phyloP scores from a whole-genome alignment of 2,329 filamentous ascomycete genomes.

The Microascus cirrosus region DNA sequence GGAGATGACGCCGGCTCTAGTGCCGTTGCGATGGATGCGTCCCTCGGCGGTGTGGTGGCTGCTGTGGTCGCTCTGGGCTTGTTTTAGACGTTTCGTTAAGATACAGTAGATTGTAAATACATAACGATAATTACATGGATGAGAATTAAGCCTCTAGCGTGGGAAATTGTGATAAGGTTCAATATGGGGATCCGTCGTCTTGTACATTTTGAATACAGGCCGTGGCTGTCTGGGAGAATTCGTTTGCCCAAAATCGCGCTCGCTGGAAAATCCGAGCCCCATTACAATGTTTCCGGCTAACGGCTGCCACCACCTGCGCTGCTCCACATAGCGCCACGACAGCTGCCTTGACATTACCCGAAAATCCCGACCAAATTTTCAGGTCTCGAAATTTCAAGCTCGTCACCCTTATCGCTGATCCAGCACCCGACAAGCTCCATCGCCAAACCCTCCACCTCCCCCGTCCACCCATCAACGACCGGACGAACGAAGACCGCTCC shows the following conservation, averaged over 20 bases:
- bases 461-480: neutral
- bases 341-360: neutral
- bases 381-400: neutral
- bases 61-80: neutral
- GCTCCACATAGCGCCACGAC: neutral
- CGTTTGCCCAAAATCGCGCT: too few relatives aligned
- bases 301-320: neutral
- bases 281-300: too few relatives aligned
- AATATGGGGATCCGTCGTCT: too few relatives aligned
- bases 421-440: neutral
- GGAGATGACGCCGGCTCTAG: neutral
- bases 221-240: too few relatives aligned
- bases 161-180: neutral
- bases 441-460: neutral
- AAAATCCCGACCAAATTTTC: slow-evolving; percentile 5
- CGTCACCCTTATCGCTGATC: neutral
- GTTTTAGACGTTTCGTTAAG: neutral
- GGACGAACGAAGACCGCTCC: neutral
- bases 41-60: neutral
- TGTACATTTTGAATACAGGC: too few relatives aligned
- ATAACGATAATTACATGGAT: neutral
- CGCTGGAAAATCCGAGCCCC: too few relatives aligned
- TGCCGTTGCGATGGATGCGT: neutral
- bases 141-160: neutral
- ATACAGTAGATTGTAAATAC: neutral